phyloP scores from a whole-genome alignment of 257 asterid species.

The Fraxinus americana region DNA sequence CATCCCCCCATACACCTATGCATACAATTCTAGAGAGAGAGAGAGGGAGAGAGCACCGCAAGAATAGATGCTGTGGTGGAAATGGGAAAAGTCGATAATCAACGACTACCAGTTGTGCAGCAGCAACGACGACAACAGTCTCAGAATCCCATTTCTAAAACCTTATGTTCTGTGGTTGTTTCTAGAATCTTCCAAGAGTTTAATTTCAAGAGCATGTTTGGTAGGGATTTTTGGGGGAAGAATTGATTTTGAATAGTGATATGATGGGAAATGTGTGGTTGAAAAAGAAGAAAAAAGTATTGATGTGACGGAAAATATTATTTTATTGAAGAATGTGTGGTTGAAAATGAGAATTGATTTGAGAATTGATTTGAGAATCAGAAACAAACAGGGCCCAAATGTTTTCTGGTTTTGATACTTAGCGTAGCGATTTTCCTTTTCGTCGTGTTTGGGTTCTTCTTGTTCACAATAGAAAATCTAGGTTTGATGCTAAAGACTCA shows the following conservation, averaged over 20 bases:
- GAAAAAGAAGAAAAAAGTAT: too few relatives aligned
- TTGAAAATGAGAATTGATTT: too few relatives aligned
- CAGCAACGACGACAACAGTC: constrained; percentile 27
- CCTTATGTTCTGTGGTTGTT: constrained; percentile 49
- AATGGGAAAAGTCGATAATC: constrained; percentile 71
- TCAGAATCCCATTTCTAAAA: constrained; percentile 37
- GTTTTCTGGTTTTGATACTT: constrained; percentile 56
- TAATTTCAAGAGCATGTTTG: too few relatives aligned
- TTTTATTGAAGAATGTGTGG: too few relatives aligned
- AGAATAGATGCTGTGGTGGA: constrained; percentile 74
- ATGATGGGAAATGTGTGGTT: too few relatives aligned
- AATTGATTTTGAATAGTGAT: too few relatives aligned
- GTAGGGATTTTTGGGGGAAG: too few relatives aligned
- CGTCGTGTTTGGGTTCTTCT: constrained; percentile 58
- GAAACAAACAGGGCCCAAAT: too few relatives aligned
- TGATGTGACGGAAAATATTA: too few relatives aligned
- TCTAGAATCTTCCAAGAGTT: constrained; percentile 30
- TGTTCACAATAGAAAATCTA: constrained; percentile 32
- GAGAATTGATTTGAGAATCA: too few relatives aligned
- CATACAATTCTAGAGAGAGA: constrained; percentile 27
- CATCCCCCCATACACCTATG: neutral
- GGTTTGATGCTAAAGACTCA: constrained; percentile 59
- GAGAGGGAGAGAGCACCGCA: constrained; percentile 6
- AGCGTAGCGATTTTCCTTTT: constrained; percentile 54
- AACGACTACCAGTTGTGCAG: constrained; percentile 65